Evolutionary conservation across 2,329 filamentous ascomycete species (phyloP).

Genomic region (Penicillium sp.): DNA sequence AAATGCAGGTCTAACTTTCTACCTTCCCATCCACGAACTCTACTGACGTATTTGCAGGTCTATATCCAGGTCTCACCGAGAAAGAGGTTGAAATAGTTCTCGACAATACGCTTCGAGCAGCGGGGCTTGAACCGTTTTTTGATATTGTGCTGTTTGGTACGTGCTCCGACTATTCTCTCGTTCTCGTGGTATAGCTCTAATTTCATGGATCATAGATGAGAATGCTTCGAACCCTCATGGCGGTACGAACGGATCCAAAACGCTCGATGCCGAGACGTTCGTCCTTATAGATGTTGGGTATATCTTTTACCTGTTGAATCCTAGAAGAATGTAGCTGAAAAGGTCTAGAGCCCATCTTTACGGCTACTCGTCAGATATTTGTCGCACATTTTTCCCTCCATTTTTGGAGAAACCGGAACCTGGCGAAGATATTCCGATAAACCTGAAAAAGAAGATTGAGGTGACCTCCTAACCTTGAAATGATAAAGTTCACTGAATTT

Average conservation of each 20-base stretch:
- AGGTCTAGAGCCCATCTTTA: constrained; percentile 50
- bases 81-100: constrained; percentile 55
- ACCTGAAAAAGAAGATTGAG: constrained; percentile 46
- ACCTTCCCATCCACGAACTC: not conserved
- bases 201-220: constrained; percentile 22
- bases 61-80: constrained; percentile 56
- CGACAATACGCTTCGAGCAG: constrained; percentile 52
- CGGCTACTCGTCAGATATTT: constrained; percentile 63
- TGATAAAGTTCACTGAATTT: not conserved
- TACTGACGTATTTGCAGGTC: constrained; percentile 33
- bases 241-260: constrained; percentile 44
- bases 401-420: constrained; percentile 26
- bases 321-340: not conserved
- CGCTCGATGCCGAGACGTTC: constrained; percentile 53
- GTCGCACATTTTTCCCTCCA: constrained; percentile 56
- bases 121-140: constrained; percentile 58
- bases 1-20: constrained; percentile 22
- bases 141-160: constrained; percentile 60
- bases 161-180: not conserved
- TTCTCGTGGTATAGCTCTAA: not conserved
- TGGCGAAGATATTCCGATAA: constrained; percentile 15
- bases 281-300: constrained; percentile 59
- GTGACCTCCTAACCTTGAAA: not conserved
- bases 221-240: constrained; percentile 40
- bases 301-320: constrained; percentile 2